Percentiles rank a stretch among this genome's conserved stretches.
These are phyloP conservation scores for Lenwebbia sp. DNA, from an alignment of 345 rosid species.

Conservation along the genomic window DNA sequence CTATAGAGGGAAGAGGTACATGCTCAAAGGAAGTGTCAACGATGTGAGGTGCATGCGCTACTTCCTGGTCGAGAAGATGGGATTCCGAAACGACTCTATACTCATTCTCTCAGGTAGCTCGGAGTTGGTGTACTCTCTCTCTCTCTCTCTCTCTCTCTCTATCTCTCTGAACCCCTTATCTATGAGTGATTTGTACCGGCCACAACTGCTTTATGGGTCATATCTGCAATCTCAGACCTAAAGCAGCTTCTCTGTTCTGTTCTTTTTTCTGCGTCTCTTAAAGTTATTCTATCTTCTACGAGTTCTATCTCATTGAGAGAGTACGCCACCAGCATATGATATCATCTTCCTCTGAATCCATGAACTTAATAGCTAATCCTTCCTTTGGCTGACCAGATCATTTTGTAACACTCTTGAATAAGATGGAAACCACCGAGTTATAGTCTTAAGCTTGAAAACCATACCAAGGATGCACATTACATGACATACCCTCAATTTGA, in stretches of 20 bases:
- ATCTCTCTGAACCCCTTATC: background rate
- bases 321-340: background rate
- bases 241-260: background rate
- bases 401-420: background rate
- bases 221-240: background rate
- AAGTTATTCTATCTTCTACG: background rate
- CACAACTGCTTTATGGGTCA: background rate
- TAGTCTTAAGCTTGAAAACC: background rate
- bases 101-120: constrained; percentile 23
- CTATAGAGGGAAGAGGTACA: constrained; percentile 27
- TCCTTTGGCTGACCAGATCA: background rate
- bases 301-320: background rate
- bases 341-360: background rate
- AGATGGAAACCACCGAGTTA: background rate
- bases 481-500: background rate
- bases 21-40: constrained; percentile 37
- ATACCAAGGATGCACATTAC: background rate
- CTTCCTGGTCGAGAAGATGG: constrained; percentile 31
- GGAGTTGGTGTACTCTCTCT: background rate
- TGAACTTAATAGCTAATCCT: background rate
- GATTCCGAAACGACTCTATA: constrained; percentile 33
- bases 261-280: background rate
- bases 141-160: background rate
- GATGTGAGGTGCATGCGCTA: constrained; percentile 46
- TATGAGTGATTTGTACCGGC: background rate